Evolutionary conservation across 179 eudicot species (phyloP), one percentile per base, ranked within the genome.

Genomic region (Silene noctiflora): DNA sequence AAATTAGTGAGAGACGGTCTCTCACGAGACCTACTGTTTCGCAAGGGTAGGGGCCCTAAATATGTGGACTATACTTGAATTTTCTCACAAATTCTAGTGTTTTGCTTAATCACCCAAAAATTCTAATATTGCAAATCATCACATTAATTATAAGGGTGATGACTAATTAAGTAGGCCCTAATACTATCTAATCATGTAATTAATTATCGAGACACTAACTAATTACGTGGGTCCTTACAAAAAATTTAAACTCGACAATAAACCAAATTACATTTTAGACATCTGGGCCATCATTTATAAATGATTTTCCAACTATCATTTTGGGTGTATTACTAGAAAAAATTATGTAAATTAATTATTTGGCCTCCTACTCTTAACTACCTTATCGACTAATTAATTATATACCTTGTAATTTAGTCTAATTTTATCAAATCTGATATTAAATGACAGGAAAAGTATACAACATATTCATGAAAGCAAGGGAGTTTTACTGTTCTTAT

Each of bases 131-230:
- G 58, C 6, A 51, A 14, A 67, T 46, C 71, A 67, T 16, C 1
- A 17, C 13, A 29, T 17, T 66, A 29, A 65, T 31, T 27, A 8
- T 33, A 35, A 4, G 25, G 22, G 8, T 67, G 71, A 6, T 67
- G 71, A 67, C 71, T 67, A 39, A 35, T 67, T 35, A 33, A 6
- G 71, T 67, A 44, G 68, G 68, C 20, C 31, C 68, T 64, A 25
- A 16, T 14, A 12, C 56, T 51, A 51, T 51, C 11, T 51, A 51
- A 39, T 51, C 16, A 51, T 51, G 4, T 51, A 16, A 51, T 14
- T 51, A 16, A 51, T 14, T 48, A 48, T 12, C 13, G 17, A 13
- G 16, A 13, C 7, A 9, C 17, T 48, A 48, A 51, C 19, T 51
- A 51, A 51, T 51, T 51, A 51, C 46, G 11, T 39, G 46, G 46